Conservation (phyloP, 139 green algal species). For the Deuterostichococcus epilithicus region DNA sequence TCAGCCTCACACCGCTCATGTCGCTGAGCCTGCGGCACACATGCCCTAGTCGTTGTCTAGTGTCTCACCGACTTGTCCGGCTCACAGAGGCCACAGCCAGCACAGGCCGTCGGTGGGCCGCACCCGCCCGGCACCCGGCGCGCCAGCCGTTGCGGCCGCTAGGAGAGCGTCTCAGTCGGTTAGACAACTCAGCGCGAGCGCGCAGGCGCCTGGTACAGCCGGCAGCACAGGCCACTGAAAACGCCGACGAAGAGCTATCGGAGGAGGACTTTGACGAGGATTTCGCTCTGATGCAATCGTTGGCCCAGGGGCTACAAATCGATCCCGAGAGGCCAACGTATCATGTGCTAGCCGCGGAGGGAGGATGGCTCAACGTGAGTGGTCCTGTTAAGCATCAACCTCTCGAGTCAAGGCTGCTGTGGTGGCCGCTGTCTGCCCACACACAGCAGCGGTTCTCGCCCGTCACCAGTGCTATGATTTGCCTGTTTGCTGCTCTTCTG, state of each 20-base stretch:
- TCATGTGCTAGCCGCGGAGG: slow-evolving; percentile 17
- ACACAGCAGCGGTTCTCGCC: background rate
- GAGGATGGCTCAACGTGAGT: background rate
- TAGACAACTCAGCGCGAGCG: background rate
- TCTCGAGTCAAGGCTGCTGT: no score
- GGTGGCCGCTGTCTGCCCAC: slow-evolving; percentile 5
- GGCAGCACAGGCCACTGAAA: background rate
- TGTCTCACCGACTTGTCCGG: no score
- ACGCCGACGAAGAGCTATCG: background rate
- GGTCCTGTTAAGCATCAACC: background rate
- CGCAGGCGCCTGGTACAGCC: background rate
- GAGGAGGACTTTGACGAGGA: background rate
- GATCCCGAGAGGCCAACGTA: slow-evolving; percentile 24
- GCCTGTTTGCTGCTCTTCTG: no score
- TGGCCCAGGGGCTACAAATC: slow-evolving; percentile 6
- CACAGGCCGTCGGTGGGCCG: no score
- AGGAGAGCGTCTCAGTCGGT: background rate
- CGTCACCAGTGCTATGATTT: slow-evolving; percentile 14
- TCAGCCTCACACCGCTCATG: no score
- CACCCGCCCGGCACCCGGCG: no score
- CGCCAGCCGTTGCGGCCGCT: no score
- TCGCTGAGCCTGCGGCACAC: no score
- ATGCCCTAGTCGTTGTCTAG: no score
- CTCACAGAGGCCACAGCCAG: no score
- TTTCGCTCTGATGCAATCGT: slow-evolving; percentile 11